Percentiles rank a stretch among this genome's conserved stretches.
These are phyloP conservation scores for Suillus brevipes DNA, from an alignment of 768 basidiomycete species.

Conservation along the genomic window DNA sequence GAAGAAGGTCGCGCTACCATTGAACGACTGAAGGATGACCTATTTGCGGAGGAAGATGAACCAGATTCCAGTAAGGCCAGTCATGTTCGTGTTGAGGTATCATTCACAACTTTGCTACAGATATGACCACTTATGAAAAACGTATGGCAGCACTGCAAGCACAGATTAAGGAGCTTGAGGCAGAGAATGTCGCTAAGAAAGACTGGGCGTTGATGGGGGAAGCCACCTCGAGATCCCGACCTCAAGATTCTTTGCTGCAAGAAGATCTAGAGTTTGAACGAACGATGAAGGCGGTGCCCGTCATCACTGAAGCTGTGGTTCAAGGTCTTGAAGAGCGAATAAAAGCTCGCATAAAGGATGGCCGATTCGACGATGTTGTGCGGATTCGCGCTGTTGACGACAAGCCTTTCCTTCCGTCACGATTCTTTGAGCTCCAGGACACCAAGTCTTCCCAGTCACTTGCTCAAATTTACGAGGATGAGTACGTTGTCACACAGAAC, in stretches of 20 bases:
- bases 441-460: conserved; percentile 85
- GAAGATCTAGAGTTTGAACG: conserved; percentile 96
- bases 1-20: conserved; percentile 51
- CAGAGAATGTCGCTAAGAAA: conserved; percentile 84
- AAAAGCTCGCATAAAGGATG: conserved; percentile 83
- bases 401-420: conserved; percentile 88
- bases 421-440: conserved; percentile 86
- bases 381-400: conserved; percentile 78
- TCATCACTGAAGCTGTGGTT: conserved; percentile 87
- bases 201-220: conserved; percentile 95
- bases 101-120: conserved; percentile 30
- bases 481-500: conserved; percentile 70
- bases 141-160: conserved; percentile 71
- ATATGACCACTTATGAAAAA: conserved; percentile 77
- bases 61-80: conserved; percentile 1
- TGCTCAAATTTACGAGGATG: conserved; percentile 95
- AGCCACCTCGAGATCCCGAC: conserved; percentile 76
- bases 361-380: conserved; percentile 88
- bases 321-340: conserved; percentile 85
- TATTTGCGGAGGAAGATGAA: conserved; percentile 71
- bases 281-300: conserved; percentile 80
- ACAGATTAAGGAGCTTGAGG: conserved; percentile 81
- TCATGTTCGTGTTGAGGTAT: not conserved
- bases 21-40: conserved; percentile 69
- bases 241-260: conserved; percentile 88